Conservation (phyloP, 371 early-diverging fungal species). For the Mucor piriformis region DNA sequence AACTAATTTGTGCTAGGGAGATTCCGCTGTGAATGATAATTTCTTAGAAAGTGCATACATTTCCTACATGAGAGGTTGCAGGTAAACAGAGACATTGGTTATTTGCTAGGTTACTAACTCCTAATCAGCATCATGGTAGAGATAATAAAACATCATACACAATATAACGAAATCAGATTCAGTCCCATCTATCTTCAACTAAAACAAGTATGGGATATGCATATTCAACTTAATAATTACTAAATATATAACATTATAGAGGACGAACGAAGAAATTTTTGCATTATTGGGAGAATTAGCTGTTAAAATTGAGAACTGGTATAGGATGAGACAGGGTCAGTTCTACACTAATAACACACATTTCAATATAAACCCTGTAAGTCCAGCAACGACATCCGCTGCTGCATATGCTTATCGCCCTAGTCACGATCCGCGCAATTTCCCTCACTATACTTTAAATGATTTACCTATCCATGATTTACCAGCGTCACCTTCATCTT, state of each 20-base stretch:
- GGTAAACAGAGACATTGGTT: constrained; percentile 8
- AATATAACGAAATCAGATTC: constrained; percentile 10
- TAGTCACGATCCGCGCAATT: constrained; percentile 24
- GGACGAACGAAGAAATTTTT: constrained; percentile 23
- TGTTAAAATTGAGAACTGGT: constrained; percentile 12
- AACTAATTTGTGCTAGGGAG: constrained; percentile 21
- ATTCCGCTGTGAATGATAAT: constrained; percentile 18
- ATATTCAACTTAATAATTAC: background rate
- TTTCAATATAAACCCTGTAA: constrained; percentile 9
- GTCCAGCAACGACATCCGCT: background rate
- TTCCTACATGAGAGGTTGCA: constrained; percentile 35
- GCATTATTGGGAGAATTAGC: constrained; percentile 19
- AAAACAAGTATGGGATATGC: constrained; percentile 19
- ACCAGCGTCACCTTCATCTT: background rate
- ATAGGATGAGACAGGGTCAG: background rate
- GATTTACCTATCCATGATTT: constrained; percentile 2
- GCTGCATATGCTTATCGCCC: constrained; percentile 14
- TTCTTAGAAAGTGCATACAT: constrained; percentile 35
- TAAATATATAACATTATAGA: constrained; percentile 7
- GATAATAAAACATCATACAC: constrained; percentile 27
- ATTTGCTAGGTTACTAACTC: background rate
- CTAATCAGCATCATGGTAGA: constrained; percentile 27
- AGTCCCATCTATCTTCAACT: constrained; percentile 22
- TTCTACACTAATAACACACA: background rate
- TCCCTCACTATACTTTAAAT: constrained; percentile 19